phyloP scores from a whole-genome alignment of 768 basidiomycete genomes.

The Russula lepida region DNA sequence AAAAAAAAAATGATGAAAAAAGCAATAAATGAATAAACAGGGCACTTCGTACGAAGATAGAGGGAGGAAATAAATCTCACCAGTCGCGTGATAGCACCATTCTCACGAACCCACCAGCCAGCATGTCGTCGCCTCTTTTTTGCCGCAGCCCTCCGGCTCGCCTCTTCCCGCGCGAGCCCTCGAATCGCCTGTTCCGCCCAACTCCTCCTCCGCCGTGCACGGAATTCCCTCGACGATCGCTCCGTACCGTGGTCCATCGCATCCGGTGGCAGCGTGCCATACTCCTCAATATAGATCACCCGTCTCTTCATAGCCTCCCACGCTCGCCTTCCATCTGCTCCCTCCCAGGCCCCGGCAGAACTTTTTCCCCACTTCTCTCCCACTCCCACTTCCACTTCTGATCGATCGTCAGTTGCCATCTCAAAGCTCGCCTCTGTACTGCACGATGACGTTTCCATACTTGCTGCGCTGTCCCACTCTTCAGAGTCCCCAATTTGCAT shows the following conservation, averaged over 20 bases:
- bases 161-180: neutral
- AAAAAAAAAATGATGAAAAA: neutral
- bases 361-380: neutral
- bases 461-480: neutral
- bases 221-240: neutral
- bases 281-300: constrained; percentile 13
- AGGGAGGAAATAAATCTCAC: too few relatives aligned
- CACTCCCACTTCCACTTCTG: neutral
- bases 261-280: neutral
- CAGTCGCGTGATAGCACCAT: neutral
- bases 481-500: neutral
- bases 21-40: too few relatives aligned
- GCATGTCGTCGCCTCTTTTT: constrained; percentile 5
- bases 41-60: too few relatives aligned
- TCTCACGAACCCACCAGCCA: constrained; percentile 4
- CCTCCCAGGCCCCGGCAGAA: neutral
- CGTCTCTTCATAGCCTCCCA: constrained; percentile 14
- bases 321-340: neutral
- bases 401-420: neutral
- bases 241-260: too few relatives aligned
- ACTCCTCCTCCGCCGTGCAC: neutral
- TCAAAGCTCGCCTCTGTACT: neutral
- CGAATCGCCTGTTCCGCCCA: neutral
- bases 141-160: neutral
- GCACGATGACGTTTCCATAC: neutral